Percentiles rank a stretch among this genome's conserved stretches.
phyloP scores from a whole-genome alignment of 164 flowering plant genomes.

The Umbilicus rupestris region DNA sequence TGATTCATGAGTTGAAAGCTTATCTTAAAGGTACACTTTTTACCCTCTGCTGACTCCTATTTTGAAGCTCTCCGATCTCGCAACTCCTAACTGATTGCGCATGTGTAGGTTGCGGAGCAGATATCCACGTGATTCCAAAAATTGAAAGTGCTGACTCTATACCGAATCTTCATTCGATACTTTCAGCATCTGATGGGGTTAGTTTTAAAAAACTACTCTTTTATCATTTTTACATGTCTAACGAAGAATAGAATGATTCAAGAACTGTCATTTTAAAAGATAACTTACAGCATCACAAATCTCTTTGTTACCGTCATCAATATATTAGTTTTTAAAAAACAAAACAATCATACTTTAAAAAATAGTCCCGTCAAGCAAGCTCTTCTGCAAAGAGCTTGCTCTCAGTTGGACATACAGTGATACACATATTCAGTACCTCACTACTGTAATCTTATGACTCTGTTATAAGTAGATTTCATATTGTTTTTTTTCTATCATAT shows the following conservation, averaged over 20 bases:
- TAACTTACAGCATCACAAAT: not conserved
- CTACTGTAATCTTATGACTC: not conserved
- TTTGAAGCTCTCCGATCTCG: conserved; percentile 1
- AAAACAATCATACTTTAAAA: not conserved
- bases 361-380: not conserved
- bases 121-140: conserved; percentile 34
- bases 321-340: not conserved
- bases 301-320: not conserved
- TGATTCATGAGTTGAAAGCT: conserved; percentile 83
- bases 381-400: too few species aligned
- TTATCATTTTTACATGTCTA: not conserved
- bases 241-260: not conserved
- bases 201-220: conserved; percentile 1
- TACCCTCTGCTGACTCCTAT: not conserved
- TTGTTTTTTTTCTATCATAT: not conserved
- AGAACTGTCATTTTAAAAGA: not conserved
- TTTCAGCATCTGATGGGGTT: conserved; percentile 97
- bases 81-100: not conserved
- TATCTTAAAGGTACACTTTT: conserved; percentile 65
- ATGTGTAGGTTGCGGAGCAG: conserved; percentile 4
- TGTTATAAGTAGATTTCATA: not conserved
- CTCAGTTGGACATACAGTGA: too few species aligned
- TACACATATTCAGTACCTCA: not conserved
- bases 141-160: conserved; percentile 99
- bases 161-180: conserved; percentile 79